Evolutionary conservation across 495 filamentous ascomycete species (phyloP).

Genomic region (Xylaria intraflava): DNA sequence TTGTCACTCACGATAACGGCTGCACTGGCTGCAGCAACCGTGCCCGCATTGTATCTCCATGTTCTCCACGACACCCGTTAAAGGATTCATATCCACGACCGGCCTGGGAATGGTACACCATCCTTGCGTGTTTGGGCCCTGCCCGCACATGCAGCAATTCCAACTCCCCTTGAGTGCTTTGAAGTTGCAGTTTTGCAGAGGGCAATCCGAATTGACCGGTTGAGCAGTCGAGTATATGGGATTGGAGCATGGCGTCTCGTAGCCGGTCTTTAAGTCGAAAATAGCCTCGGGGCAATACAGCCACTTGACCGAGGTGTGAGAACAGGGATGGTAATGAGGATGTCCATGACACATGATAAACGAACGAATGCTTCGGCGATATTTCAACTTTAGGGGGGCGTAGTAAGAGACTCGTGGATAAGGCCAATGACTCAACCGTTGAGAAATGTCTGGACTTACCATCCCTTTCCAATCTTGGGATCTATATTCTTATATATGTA

Average conservation of each 20-base stretch:
- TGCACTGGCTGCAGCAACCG: conserved; percentile 36
- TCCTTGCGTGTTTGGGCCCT: conserved; percentile 33
- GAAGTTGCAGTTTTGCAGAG: conserved; percentile 37
- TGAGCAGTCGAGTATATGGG: conserved; percentile 33
- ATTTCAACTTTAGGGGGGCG: background rate
- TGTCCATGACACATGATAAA: conserved; percentile 38
- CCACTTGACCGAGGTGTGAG: conserved; percentile 39
- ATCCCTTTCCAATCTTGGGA: background rate
- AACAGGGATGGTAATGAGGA: conserved; percentile 36
- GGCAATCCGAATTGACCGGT: conserved; percentile 30
- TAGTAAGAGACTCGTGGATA: background rate
- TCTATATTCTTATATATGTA: conserved; percentile 8
- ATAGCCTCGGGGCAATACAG: conserved; percentile 37
- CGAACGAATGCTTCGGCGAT: background rate
- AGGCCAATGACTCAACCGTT: background rate
- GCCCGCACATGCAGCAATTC: conserved; percentile 37
- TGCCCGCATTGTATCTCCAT: conserved; percentile 36
- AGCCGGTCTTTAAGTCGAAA: conserved; percentile 36
- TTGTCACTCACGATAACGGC: conserved; percentile 14
- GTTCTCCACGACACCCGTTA: conserved; percentile 27
- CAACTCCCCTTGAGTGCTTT: conserved; percentile 32
- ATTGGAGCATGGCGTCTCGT: conserved; percentile 36
- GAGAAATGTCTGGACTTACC: background rate
- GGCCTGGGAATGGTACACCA: conserved; percentile 31
- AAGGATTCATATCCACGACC: conserved; percentile 30